Conservation (phyloP, 1,284 basidiomycete genomes). For the Tilletiaria anomala region DNA sequence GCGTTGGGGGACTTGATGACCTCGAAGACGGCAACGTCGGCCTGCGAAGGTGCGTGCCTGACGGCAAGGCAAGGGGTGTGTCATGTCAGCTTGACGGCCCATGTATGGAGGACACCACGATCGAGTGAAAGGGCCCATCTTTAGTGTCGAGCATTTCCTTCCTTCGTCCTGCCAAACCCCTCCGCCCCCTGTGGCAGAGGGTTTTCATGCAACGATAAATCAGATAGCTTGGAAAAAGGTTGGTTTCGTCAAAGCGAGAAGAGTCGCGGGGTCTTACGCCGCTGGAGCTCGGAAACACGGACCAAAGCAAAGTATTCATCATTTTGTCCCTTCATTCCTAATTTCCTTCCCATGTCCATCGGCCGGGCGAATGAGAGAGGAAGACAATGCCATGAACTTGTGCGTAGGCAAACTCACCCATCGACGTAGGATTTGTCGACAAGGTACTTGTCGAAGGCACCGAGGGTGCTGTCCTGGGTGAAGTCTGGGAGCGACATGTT, state of each 20-base stretch:
- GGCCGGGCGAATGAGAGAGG: not conserved
- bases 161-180: too few species aligned
- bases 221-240: conserved; percentile 28
- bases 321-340: too few species aligned
- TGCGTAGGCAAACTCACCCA: conserved; percentile 33
- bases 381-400: not conserved
- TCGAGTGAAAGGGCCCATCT: not conserved
- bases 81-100: not conserved
- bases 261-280: conserved; percentile 40
- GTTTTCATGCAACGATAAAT: too few species aligned
- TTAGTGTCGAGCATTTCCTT: too few species aligned
- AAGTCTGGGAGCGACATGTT: conserved; percentile 39
- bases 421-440: conserved; percentile 35
- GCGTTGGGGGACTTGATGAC: conserved; percentile 47
- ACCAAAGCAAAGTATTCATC: conserved; percentile 38
- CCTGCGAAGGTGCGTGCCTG: conserved; percentile 88
- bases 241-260: conserved; percentile 37
- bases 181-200: too few species aligned
- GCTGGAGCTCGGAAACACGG: conserved; percentile 41
- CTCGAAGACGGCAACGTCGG: conserved; percentile 89
- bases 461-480: conserved; percentile 22
- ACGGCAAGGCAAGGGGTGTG: not conserved
- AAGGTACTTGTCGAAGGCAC: conserved; percentile 30
- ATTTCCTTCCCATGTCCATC: too few species aligned
- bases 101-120: conserved; percentile 4